phyloP scores from a whole-genome alignment of 768 basidiomycete species.

The Dentipellis sp. region DNA sequence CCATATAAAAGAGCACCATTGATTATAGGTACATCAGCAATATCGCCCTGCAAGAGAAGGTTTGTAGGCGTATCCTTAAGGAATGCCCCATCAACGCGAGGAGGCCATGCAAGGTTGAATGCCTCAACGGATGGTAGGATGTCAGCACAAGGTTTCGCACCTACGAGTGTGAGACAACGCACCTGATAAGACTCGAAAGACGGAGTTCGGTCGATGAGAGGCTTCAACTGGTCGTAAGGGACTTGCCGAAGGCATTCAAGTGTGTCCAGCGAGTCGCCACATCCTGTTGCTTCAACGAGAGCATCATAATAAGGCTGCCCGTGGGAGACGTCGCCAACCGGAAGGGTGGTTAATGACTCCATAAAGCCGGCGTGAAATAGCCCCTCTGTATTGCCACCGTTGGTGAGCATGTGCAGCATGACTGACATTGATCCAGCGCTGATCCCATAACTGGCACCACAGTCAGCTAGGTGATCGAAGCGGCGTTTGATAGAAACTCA shows the following conservation, averaged over 20 bases:
- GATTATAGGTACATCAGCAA: constrained; percentile 16
- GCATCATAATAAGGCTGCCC: constrained; percentile 37
- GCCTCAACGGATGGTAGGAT: too few species aligned
- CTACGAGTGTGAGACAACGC: too few species aligned
- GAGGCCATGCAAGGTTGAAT: constrained; percentile 14
- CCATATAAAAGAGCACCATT: constrained; percentile 2
- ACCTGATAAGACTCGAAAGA: constrained; percentile 25
- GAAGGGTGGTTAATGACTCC: constrained; percentile 40
- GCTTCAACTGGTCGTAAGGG: constrained; percentile 13
- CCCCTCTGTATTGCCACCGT: not conserved
- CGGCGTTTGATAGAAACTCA: constrained; percentile 14
- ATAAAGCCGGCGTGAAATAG: constrained; percentile 42
- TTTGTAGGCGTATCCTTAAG: constrained; percentile 14
- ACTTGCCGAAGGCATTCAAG: constrained; percentile 29
- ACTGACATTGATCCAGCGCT: constrained; percentile 33
- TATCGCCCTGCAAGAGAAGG: constrained; percentile 12
- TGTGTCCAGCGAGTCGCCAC: constrained; percentile 29
- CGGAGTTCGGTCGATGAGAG: constrained; percentile 25
- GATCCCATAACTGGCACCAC: constrained; percentile 36
- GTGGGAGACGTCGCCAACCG: constrained; percentile 31
- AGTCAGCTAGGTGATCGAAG: constrained; percentile 14
- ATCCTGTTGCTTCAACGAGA: constrained; percentile 32
- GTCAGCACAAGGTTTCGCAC: too few species aligned
- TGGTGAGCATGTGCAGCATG: not conserved
- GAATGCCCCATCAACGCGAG: constrained; percentile 19